Base-by-base conservation (phyloP, 495 filamentous ascomycete species). In the Halenospora varia region DNA sequence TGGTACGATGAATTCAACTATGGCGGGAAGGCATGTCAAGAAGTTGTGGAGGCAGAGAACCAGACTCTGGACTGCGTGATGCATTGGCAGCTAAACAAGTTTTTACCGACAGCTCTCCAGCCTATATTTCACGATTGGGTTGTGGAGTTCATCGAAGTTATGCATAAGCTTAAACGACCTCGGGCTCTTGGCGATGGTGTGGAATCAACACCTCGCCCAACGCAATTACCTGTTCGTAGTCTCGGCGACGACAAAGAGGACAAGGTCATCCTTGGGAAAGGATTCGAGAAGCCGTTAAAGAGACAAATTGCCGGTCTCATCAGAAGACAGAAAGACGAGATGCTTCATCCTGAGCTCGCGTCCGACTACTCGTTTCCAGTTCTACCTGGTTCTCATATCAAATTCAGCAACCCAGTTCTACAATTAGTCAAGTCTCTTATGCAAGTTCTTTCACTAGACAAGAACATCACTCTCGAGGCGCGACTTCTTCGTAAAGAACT, bases 1-100 rank as follows among this genome's bases (percentile, higher is more conserved):
- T 99, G 94, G 94, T 97, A 97, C 60, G 94, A 99, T 69, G 92
- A 96, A 72, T 94, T 92, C 75, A 99, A 99, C 71, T 96, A 97
- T 68, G 94, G 94, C 52, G 94, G 94, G 54, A 96, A 94, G 66
- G 95, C 90, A 2, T 94, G 88, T 66, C 80, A 83, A 25, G 82
- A 94, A 62, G 89, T 97, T 10, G 77, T 87, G 24, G 94, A 95
- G 66, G 70, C 67, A 19, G 93, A 96, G 49, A 81, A 88, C 25
- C 92, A 97, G 69, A 76, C 82, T n/a, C 79, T 99, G 18, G 89
- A 96, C 61, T 93, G 86, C 35, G 85, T 97, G 68, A 97, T 97
- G 94, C 89, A 96, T 68, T 99, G 95, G 95, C 95, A 97, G 70
- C 85, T 97, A 57, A 87, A 80, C 54, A 90, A 88, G 4, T 96